These are phyloP conservation scores for Crithidia bombi DNA, from an alignment of 208 protist species.

Conservation along the genomic window DNA sequence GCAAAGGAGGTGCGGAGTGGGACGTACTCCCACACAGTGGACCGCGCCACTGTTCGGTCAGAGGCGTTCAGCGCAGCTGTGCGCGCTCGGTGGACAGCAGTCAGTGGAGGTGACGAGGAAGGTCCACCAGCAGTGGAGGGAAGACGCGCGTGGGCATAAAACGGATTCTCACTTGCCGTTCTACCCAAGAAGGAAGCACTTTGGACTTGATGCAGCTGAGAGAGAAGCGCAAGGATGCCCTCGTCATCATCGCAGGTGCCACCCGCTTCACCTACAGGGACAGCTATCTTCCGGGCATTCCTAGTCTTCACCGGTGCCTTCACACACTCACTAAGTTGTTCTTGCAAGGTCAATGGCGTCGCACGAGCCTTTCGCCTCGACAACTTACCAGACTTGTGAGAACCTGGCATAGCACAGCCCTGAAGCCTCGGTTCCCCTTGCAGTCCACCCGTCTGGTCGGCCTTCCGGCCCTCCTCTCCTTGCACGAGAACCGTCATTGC, in stretches of 20 bases:
- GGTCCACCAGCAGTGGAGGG: too few species aligned
- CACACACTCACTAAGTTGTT: background rate
- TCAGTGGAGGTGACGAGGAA: background rate
- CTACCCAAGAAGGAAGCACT: background rate
- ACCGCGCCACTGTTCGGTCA: background rate
- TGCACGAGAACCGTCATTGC: conserved; percentile 13
- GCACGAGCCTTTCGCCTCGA: too few species aligned
- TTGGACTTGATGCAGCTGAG: conserved; percentile 8
- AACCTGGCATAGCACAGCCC: background rate
- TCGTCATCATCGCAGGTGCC: background rate
- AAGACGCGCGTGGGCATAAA: background rate
- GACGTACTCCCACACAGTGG: conserved; percentile 22
- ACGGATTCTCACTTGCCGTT: background rate
- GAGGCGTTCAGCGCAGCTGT: too few species aligned
- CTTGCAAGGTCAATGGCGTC: background rate
- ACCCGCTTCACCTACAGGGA: background rate
- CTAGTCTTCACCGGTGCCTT: background rate
- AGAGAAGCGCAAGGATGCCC: background rate
- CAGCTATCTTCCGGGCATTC: background rate
- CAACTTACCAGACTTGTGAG: too few species aligned
- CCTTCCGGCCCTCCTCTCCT: background rate
- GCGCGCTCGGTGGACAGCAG: too few species aligned
- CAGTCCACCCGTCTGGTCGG: background rate
- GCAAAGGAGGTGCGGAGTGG: background rate
- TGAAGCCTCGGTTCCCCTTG: background rate